A percentile compares a stretch with the other conserved stretches of the same genome.
Evolutionary conservation across 768 basidiomycete species (phyloP).

Genomic region (Macrolepiota albuminosa): DNA sequence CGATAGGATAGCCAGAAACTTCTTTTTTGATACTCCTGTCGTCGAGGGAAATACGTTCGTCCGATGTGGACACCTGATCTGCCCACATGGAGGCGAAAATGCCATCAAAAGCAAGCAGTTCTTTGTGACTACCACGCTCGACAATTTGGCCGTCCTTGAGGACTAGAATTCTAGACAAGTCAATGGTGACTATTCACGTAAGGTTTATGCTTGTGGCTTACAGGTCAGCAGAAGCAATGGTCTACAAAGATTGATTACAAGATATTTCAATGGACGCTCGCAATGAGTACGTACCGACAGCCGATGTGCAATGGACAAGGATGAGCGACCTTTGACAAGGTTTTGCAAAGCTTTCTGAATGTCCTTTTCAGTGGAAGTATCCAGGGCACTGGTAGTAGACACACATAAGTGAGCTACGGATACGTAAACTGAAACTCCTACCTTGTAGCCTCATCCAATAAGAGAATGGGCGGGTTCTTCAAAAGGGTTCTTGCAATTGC

Average conservation of each 20-base stretch:
- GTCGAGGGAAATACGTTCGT: constrained; percentile 34
- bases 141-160: constrained; percentile 86
- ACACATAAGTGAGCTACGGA: neutral
- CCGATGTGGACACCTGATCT: constrained; percentile 68
- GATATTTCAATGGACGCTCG: constrained; percentile 2
- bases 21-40: constrained; percentile 31
- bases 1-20: constrained; percentile 42
- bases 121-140: constrained; percentile 77
- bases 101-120: constrained; percentile 67
- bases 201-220: constrained; percentile 25
- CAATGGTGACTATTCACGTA: neutral
- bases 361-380: constrained; percentile 87
- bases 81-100: constrained; percentile 88
- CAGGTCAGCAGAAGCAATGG: constrained; percentile 59
- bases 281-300: constrained; percentile 51
- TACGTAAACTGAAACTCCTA: constrained; percentile 17
- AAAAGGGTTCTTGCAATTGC: constrained; percentile 84
- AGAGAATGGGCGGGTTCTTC: constrained; percentile 78
- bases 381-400: constrained; percentile 55
- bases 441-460: constrained; percentile 79
- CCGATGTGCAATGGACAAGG: constrained; percentile 76
- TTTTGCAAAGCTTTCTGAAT: constrained; percentile 86
- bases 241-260: constrained; percentile 26
- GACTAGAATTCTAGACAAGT: constrained; percentile 69
- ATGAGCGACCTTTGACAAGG: constrained; percentile 67